Base-by-base conservation (phyloP, 179 eudicot species). In the Camellia oleifera region DNA sequence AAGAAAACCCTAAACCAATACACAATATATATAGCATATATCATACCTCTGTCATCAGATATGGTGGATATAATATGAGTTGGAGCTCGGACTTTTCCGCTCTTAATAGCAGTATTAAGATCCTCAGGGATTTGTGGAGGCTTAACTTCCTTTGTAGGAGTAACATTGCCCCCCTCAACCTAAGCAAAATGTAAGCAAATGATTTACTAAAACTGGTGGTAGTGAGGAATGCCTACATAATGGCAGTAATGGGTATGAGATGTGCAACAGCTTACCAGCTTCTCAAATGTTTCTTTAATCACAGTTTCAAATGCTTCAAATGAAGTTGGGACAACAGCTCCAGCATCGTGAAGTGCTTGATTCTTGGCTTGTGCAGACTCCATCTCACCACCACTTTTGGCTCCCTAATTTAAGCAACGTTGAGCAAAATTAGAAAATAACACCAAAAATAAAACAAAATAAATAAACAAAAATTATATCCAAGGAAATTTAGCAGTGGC, bases 91-190 rank as follows among this genome's bases (percentile, higher is more conserved):
- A 95, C 98, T 95, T 95, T 93, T 69, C 99, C 99, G 78, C 98
- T 95, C 83, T 95, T 95, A 66, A 95, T 93, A 67, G 97, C 99
- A 6, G 86, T 79, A 82, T 75, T 93, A 62, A 95, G 93, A 88
- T 95, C 99, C 87, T 93, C 99, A 0, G 99, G 99, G 83, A 95
- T 95, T 91, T 82, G 99, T 75, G 99, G 98, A 78, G 99, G 99
- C 69, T 86, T 89, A 72, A 93, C 76, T 89, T 96, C 99, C 85
- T 90, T 92, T 11, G 90, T 81, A 72, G 98, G 86, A 60, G 94
- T 9, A 75, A 94, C 88, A 76, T 94, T 89, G 44, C 99, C 98
- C 50, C 78, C 97, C 77, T 88, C 99, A 58, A 56, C 89, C 98
- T 92, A 78, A 56, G 8, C 11, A 72, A 76, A 54, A 52, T 4